Evolutionary conservation across 2,329 filamentous ascomycete genomes (phyloP), one percentile per base, ranked within the genome.

Genomic region (Clathrospora elynae): DNA sequence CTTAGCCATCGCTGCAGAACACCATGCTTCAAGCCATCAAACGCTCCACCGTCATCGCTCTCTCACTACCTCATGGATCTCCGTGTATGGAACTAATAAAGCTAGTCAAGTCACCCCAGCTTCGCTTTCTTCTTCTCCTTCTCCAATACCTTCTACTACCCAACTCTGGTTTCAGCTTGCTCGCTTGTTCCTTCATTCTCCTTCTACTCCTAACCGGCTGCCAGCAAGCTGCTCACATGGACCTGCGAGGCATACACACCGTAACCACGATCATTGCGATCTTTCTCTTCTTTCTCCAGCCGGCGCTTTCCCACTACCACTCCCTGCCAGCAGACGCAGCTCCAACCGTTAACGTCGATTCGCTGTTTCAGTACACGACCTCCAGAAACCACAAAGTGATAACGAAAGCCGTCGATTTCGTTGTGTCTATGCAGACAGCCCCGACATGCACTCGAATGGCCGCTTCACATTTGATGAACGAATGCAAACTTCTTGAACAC

Each of bases 391-490:
- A 59, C 31, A 50, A 40, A 22, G 52, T 60, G 1, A 61, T 61
- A 16, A 53, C 57, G 1, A 53, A 62, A 37, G 59, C 59, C 2
- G 49, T 62, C 13, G 55, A 59, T 5, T 57, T 62, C 6, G 49
- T 62, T 11, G 46, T 52, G 0, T 61, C 57, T 0, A 57, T 55
- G 55, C 61, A 55, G 25, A 59, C 46, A 11, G 55, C 57, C 3
- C 54, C 58, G 4, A 57, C 78, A 0, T 84, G 81, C 66, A 74
- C 76, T 42, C 74, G 75, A 6, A 62, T 80, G 24, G 81, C 81
- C 6, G 73, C 76, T 2, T 71, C 73, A 2, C 73, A 71, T 24
- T 70, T 84, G 3, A 68, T 83, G 39, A 69, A 74, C 35, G 78
- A 78, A 22, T 84, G 81, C 55, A 73, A 79, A 51, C 65, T 71